Conservation (phyloP, 371 early-diverging fungal genomes). For the Mortierella sp. region DNA sequence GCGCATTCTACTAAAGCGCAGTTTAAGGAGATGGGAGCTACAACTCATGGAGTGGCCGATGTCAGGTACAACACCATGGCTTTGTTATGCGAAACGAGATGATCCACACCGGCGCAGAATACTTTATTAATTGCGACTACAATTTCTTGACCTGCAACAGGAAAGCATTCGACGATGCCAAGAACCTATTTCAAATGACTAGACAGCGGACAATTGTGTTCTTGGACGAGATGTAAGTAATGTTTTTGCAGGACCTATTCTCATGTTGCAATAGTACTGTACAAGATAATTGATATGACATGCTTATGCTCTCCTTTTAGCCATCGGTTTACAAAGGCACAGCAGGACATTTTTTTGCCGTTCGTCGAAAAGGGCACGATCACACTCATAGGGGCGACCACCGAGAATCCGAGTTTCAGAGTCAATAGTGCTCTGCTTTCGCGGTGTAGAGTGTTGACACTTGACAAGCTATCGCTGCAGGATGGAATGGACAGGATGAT, state of each 20-base stretch:
- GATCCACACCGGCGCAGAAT: too few relatives aligned
- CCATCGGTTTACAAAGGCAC: constrained; percentile 90
- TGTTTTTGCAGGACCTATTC: neutral
- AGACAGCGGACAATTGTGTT: constrained; percentile 82
- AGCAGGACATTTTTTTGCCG: constrained; percentile 90
- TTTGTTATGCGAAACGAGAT: neutral
- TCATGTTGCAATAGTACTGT: neutral
- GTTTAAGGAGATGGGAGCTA: constrained; percentile 82
- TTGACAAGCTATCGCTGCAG: constrained; percentile 71
- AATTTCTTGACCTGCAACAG: constrained; percentile 28
- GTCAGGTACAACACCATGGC: constrained; percentile 56
- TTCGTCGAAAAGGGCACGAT: constrained; percentile 86
- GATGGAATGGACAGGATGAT: constrained; percentile 73
- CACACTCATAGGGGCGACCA: constrained; percentile 87
- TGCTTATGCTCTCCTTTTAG: constrained; percentile 15
- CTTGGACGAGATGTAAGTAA: constrained; percentile 81
- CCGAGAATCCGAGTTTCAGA: constrained; percentile 93
- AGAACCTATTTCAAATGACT: constrained; percentile 65
- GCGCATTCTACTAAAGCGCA: constrained; percentile 73
- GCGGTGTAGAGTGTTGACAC: constrained; percentile 83
- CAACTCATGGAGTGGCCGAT: constrained; percentile 78
- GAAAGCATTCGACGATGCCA: constrained; percentile 83
- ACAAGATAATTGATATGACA: too few relatives aligned
- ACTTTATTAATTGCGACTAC: neutral
- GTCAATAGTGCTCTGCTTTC: constrained; percentile 87